phyloP scores from a whole-genome alignment of 208 protist species.

The Wallacemonas rigidus region DNA sequence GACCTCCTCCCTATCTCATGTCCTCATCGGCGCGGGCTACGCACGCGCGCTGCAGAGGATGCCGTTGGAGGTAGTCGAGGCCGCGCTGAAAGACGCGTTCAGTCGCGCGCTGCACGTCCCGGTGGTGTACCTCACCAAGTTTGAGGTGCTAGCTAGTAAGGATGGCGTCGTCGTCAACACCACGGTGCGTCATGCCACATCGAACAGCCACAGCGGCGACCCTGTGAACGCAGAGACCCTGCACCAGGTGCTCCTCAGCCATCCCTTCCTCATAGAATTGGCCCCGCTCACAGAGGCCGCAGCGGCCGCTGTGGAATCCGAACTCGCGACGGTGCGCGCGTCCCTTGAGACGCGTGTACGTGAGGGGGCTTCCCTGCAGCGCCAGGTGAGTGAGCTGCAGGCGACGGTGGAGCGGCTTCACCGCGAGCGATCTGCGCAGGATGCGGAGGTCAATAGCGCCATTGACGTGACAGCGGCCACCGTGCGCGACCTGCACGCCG shows the following conservation, averaged over 20 bases:
- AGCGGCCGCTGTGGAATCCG: slow-evolving; percentile 17
- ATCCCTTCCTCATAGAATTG: slow-evolving; percentile 38
- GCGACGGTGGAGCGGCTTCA: slow-evolving; percentile 46
- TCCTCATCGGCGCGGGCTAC: slow-evolving; percentile 48
- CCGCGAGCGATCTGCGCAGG: slow-evolving; percentile 27
- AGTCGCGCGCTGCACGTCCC: slow-evolving; percentile 46
- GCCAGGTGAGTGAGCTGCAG: slow-evolving; percentile 36
- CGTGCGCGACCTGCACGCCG: slow-evolving; percentile 51
- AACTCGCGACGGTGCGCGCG: slow-evolving; percentile 30
- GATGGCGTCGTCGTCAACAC: slow-evolving; percentile 54
- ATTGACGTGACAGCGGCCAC: slow-evolving; percentile 67
- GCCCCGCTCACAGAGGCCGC: slow-evolving; percentile 31
- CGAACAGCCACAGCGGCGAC: background rate
- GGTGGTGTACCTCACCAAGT: slow-evolving; percentile 37
- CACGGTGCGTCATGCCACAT: slow-evolving; percentile 36
- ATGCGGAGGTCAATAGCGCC: slow-evolving; percentile 40
- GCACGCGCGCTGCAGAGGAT: slow-evolving; percentile 24
- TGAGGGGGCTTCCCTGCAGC: slow-evolving; percentile 25
- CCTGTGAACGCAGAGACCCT: slow-evolving; percentile 39
- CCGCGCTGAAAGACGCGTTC: slow-evolving; percentile 46
- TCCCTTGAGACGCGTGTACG: slow-evolving; percentile 29
- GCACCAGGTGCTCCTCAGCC: slow-evolving; percentile 42
- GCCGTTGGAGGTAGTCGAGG: slow-evolving; percentile 43
- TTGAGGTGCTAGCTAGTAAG: slow-evolving; percentile 36
- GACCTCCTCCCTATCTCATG: slow-evolving; percentile 43